phyloP scores from a whole-genome alignment of 78 protist genomes.

The Isochrysis galbana region DNA sequence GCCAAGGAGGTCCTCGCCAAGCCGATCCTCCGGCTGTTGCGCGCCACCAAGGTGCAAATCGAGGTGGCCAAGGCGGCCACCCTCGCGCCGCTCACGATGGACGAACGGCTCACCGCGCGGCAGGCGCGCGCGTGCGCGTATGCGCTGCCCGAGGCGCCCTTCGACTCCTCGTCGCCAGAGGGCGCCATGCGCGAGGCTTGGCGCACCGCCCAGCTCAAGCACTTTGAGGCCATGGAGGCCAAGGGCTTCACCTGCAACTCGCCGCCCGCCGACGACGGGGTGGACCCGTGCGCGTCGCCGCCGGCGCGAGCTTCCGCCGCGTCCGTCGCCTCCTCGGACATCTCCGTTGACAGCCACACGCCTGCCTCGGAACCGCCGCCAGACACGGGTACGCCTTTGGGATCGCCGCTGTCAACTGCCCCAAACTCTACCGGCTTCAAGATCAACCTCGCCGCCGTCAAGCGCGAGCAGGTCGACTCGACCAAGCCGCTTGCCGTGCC shows the following conservation, averaged over 20 bases:
- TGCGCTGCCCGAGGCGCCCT: background rate
- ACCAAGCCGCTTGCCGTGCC: background rate
- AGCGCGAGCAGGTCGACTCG: background rate
- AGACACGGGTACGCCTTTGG: too few species aligned
- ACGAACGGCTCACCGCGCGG: background rate
- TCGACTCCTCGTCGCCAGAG: background rate
- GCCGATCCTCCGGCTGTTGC: background rate
- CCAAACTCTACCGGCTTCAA: background rate
- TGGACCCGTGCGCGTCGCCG: too few species aligned
- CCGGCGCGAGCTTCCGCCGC: too few species aligned
- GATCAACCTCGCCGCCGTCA: background rate
- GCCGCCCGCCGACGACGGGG: background rate
- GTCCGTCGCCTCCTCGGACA: too few species aligned
- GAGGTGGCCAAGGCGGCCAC: background rate
- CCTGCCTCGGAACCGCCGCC: too few species aligned
- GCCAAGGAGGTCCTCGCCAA: background rate
- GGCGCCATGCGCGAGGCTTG: background rate
- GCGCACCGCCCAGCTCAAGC: background rate
- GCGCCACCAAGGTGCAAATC: background rate
- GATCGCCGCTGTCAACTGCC: too few species aligned
- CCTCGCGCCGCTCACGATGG: background rate
- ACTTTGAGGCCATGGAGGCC: background rate
- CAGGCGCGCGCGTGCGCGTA: background rate
- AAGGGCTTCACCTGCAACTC: background rate
- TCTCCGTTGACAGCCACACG: too few species aligned